Conservation (phyloP, 1,284 basidiomycete species). For the Cryptococcus sp. region DNA sequence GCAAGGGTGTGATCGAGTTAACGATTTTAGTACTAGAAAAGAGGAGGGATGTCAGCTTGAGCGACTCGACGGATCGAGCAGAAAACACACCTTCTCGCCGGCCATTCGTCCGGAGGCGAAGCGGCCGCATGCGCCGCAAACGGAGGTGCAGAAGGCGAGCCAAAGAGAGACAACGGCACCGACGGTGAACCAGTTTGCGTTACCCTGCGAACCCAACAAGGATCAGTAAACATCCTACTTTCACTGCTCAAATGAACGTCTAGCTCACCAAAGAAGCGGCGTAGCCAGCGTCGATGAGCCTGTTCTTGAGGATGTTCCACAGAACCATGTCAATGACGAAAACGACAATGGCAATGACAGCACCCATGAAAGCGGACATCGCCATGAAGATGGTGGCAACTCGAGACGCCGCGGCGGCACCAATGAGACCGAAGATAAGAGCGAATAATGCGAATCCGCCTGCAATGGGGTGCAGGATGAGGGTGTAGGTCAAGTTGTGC, state of each 20-base stretch:
- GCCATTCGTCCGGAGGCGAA: constrained; percentile 54
- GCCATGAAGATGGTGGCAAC: constrained; percentile 74
- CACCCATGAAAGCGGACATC: constrained; percentile 64
- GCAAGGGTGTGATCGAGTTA: not conserved
- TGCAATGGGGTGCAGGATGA: constrained; percentile 77
- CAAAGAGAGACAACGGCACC: constrained; percentile 68
- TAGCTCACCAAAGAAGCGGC: constrained; percentile 55
- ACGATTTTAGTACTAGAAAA: constrained; percentile 12
- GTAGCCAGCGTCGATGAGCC: constrained; percentile 60
- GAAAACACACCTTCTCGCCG: constrained; percentile 46
- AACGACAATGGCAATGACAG: constrained; percentile 65
- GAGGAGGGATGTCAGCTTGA: not conserved
- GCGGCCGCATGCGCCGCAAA: constrained; percentile 68
- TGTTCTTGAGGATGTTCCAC: constrained; percentile 68
- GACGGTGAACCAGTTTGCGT: constrained; percentile 64
- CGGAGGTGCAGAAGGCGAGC: constrained; percentile 65
- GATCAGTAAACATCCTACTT: not conserved
- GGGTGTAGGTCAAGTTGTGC: constrained; percentile 67
- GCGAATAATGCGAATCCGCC: constrained; percentile 70
- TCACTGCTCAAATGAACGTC: not conserved
- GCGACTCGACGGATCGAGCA: not conserved
- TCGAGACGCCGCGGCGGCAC: constrained; percentile 65
- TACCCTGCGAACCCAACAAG: constrained; percentile 32
- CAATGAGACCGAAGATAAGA: constrained; percentile 68
- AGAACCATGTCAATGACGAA: constrained; percentile 78